phyloP scores from a whole-genome alignment of 1,284 basidiomycete species.

The Apiotrichum gamsii region DNA sequence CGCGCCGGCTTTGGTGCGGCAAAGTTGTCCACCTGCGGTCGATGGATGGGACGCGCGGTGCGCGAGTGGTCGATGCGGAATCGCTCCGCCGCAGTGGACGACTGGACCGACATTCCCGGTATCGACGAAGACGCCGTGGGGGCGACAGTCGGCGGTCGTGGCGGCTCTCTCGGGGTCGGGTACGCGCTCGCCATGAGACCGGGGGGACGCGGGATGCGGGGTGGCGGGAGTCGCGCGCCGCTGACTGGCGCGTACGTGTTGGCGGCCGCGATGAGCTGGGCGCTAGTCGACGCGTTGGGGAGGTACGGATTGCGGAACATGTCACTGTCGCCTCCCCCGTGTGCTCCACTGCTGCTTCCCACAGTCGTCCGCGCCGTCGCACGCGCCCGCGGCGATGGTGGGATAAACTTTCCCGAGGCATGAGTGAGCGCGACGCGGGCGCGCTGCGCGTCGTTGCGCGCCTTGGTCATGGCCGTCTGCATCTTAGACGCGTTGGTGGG shows the following conservation, averaged over 20 bases:
- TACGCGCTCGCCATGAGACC: conserved; percentile 7
- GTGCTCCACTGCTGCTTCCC: too few species aligned
- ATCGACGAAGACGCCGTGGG: neutral
- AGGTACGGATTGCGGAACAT: conserved; percentile 25
- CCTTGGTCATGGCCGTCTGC: conserved; percentile 27
- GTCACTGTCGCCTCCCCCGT: conserved; percentile 3
- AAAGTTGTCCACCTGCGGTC: conserved; percentile 15
- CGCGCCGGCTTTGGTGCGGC: conserved; percentile 4
- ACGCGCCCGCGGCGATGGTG: conserved; percentile 15
- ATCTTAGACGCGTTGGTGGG: neutral
- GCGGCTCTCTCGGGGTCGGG: conserved; percentile 7
- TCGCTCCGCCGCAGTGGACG: neutral
- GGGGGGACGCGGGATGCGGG: neutral
- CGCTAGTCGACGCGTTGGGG: neutral
- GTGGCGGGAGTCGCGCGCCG: conserved; percentile 1
- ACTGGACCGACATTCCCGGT: neutral
- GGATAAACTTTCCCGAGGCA: conserved; percentile 32
- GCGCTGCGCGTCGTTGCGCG: conserved; percentile 32
- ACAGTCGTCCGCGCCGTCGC: neutral
- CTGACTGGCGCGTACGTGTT: neutral
- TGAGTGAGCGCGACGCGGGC: conserved; percentile 38
- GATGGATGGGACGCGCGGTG: conserved; percentile 2
- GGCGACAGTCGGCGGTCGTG: neutral
- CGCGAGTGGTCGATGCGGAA: conserved; percentile 6
- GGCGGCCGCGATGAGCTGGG: neutral